Evolutionary conservation across 306 rosid genomes (phyloP), one percentile per base, ranked within the genome.

Genomic region (Trichosanthes truncata): DNA sequence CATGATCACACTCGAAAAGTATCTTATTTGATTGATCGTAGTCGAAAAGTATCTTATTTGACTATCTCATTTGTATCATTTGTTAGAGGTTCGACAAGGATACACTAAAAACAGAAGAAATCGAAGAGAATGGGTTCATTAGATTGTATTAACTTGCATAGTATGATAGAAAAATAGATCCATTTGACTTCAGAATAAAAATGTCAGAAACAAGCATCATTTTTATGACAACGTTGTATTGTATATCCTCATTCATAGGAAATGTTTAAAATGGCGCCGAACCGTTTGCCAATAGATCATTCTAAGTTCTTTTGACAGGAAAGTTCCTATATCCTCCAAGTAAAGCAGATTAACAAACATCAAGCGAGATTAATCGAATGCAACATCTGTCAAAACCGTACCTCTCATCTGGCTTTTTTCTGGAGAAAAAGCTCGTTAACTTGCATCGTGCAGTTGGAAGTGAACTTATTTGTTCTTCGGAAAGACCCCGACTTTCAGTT

Each of bases 401-500:
- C 97, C 97, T 87, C 82, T 89, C 93, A 79, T 87, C 88, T 26
- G 81, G 87, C 76, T 82, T 92, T 84, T 90, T 92, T 75, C 92
- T 82, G 46, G 89, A 92, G 91, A 94, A 94, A 75, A 94, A 81
- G 87, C 88, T 85, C 66, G 89, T 83, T 29, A 85, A 88, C 81
- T 88, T 92, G 89, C 85, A 92, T 77, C 90, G 89, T 0, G 96
- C 84, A 55, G 88, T 90, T 17, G 97, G 98, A 87, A 94, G 96
- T 78, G 75, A 85, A 82, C 85, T 89, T 74, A 94, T 94, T 43
- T 89, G 96, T 75, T 94, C 97, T 71, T 86, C 86, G 2, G 96
- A 84, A 78, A 94, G 97, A 72, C 98, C 97, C 52, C 96, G 89
- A 83, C 89, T 90, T 86, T 94, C 86, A 68, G 92, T 89, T 84